These are phyloP conservation scores for Dalbergia cochinchinensis DNA, from an alignment of 306 rosid genomes.

Conservation along the genomic window DNA sequence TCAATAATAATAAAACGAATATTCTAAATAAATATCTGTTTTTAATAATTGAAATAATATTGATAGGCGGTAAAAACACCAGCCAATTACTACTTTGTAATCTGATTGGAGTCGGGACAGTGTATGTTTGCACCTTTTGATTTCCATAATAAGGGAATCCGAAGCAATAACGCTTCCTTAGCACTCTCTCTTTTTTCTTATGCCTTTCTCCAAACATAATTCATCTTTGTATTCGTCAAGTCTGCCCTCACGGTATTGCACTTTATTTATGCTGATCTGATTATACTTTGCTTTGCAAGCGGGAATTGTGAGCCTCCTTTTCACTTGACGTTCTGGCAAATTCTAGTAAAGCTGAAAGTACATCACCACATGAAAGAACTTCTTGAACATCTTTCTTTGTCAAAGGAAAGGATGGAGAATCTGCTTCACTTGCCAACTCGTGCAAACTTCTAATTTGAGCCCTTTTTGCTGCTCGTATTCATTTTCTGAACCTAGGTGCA, in stretches of 20 bases:
- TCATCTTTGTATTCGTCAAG: constrained; percentile 53
- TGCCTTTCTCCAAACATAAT: constrained; percentile 71
- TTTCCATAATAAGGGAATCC: constrained; percentile 56
- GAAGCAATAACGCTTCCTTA: constrained; percentile 52
- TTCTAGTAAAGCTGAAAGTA: constrained; percentile 28
- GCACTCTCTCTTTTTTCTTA: constrained; percentile 50
- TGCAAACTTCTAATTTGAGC: neutral
- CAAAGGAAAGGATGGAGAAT: constrained; percentile 14
- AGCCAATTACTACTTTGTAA: neutral
- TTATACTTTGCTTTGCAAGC: constrained; percentile 71
- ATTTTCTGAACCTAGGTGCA: constrained; percentile 6
- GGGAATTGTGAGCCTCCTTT: constrained; percentile 50
- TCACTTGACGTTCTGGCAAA: constrained; percentile 30
- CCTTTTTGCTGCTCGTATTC: neutral
- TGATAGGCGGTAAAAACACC: neutral
- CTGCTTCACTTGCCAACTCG: constrained; percentile 10
- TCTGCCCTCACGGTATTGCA: constrained; percentile 37
- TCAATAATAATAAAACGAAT: too few relatives aligned
- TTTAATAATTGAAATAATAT: too few relatives aligned
- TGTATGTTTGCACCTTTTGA: constrained; percentile 42
- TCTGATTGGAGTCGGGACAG: constrained; percentile 39
- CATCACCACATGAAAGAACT: constrained; percentile 27
- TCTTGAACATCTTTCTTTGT: constrained; percentile 7
- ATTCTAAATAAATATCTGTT: too few relatives aligned
- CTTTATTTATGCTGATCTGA: constrained; percentile 61